These are phyloP conservation scores for Streptanthus diversifolius DNA, from an alignment of 345 rosid genomes.

Conservation along the genomic window DNA sequence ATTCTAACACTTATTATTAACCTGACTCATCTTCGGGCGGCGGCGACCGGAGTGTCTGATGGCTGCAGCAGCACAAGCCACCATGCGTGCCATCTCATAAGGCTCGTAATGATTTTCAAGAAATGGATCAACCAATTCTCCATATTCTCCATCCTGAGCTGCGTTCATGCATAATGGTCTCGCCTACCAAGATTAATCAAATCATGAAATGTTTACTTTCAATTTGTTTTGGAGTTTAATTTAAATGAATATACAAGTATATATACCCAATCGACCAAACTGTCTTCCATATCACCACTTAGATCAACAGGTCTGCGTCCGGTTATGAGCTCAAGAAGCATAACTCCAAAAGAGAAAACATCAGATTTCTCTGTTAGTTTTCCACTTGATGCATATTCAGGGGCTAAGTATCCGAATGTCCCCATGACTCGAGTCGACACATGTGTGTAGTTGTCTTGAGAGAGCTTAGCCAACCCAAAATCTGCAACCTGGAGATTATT, in stretches of 20 bases:
- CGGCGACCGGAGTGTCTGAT: slow-evolving; percentile 86
- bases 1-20: slow-evolving; percentile 25
- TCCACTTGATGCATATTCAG: slow-evolving; percentile 95
- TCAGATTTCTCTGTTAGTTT: slow-evolving; percentile 87
- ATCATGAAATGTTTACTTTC: neutral
- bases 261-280: slow-evolving; percentile 91
- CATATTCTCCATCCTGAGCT: slow-evolving; percentile 57
- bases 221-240: neutral
- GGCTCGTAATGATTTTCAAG: slow-evolving; percentile 56
- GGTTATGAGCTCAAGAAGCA: slow-evolving; percentile 85
- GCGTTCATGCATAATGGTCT: slow-evolving; percentile 71
- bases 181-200: slow-evolving; percentile 44
- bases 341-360: slow-evolving; percentile 88
- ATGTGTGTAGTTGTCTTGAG: slow-evolving; percentile 65
- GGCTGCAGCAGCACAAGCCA: slow-evolving; percentile 89
- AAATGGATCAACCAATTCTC: slow-evolving; percentile 56
- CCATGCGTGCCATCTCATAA: slow-evolving; percentile 74
- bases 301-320: slow-evolving; percentile 83
- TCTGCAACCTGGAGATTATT: slow-evolving; percentile 64
- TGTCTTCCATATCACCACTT: slow-evolving; percentile 66
- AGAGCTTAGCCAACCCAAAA: slow-evolving; percentile 87
- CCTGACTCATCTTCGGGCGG: slow-evolving; percentile 91
- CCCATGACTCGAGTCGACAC: slow-evolving; percentile 98
- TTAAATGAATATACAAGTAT: neutral
- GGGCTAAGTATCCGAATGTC: slow-evolving; percentile 97